phyloP scores from a whole-genome alignment of 1,139 yeast species.

The Pichia sp. region DNA sequence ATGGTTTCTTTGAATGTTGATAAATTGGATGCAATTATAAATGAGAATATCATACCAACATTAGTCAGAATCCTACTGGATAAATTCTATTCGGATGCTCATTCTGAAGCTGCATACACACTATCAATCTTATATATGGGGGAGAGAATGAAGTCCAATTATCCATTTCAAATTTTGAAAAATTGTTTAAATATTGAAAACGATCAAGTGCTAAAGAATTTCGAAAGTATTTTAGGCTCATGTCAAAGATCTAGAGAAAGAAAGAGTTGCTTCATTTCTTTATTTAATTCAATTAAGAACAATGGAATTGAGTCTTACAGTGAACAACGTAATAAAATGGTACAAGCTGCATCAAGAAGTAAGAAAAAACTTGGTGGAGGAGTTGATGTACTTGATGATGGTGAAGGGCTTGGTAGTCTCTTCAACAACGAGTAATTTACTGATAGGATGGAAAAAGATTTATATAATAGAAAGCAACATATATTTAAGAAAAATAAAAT shows the following conservation, averaged over 20 bases:
- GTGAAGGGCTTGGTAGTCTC: conserved; percentile 37
- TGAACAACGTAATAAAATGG: conserved; percentile 11
- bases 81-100: conserved; percentile 77
- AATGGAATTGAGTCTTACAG: conserved; percentile 23
- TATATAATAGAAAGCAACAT: too few relatives aligned
- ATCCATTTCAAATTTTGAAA: conserved; percentile 41
- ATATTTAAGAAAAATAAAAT: too few relatives aligned
- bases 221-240: conserved; percentile 40
- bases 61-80: conserved; percentile 53
- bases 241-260: conserved; percentile 48
- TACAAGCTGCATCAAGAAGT: conserved; percentile 16
- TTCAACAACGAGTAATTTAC: conserved; percentile 31
- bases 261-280: conserved; percentile 41
- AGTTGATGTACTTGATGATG: conserved; percentile 18
- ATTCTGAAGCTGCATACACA: conserved; percentile 84
- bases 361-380: conserved; percentile 22
- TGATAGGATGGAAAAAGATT: background rate
- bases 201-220: conserved; percentile 37
- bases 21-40: conserved; percentile 71
- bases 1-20: conserved; percentile 55
- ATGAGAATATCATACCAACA: conserved; percentile 45
- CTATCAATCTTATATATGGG: conserved; percentile 73
- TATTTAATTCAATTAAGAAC: conserved; percentile 31
- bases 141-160: conserved; percentile 51
- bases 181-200: conserved; percentile 33